Percentiles rank a stretch among this genome's conserved stretches.
Evolutionary conservation across 2,329 filamentous ascomycete genomes (phyloP).

Genomic region (Stachybotrys chartarum): DNA sequence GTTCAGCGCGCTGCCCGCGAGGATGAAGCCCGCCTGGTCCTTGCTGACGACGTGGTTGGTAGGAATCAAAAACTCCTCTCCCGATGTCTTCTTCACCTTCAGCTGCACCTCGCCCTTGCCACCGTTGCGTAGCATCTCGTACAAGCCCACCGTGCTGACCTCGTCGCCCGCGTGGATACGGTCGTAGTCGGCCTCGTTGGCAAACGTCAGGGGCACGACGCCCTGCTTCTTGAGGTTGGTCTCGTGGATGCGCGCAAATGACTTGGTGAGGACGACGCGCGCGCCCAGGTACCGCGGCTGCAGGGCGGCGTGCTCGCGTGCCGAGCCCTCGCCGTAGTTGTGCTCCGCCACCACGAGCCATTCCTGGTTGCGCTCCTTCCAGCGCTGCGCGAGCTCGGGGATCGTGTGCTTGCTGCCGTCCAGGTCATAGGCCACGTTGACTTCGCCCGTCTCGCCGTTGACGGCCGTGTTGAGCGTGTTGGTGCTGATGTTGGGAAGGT

Average conservation of each 20-base stretch:
- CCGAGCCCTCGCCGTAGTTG: slow-evolving; percentile 92
- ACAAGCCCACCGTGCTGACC: slow-evolving; percentile 74
- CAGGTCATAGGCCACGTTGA: slow-evolving; percentile 85
- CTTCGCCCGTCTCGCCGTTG: slow-evolving; percentile 87
- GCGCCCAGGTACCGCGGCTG: slow-evolving; percentile 89
- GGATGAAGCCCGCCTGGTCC: slow-evolving; percentile 87
- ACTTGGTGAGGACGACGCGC: slow-evolving; percentile 76
- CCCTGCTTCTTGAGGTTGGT: slow-evolving; percentile 97
- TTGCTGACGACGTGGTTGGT: slow-evolving; percentile 84
- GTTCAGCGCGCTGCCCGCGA: slow-evolving; percentile 92
- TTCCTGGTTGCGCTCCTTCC: slow-evolving; percentile 66
- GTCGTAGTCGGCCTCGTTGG: slow-evolving; percentile 81
- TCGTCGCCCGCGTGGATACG: slow-evolving; percentile 74
- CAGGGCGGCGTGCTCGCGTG: slow-evolving; percentile 81
- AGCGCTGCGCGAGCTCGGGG: slow-evolving; percentile 77
- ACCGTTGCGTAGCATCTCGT: slow-evolving; percentile 70
- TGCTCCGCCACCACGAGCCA: slow-evolving; percentile 97
- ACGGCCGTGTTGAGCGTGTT: slow-evolving; percentile 96
- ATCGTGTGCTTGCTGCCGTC: slow-evolving; percentile 71
- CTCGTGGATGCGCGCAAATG: slow-evolving; percentile 88
- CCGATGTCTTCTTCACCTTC: slow-evolving; percentile 53
- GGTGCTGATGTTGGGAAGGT: slow-evolving; percentile 93
- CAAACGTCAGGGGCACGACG: slow-evolving; percentile 89
- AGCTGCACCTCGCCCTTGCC: slow-evolving; percentile 73
- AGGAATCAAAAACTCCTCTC: slow-evolving; percentile 60